Base-by-base conservation (phyloP, 2,329 filamentous ascomycete genomes). In the Metarhizium rileyi region DNA sequence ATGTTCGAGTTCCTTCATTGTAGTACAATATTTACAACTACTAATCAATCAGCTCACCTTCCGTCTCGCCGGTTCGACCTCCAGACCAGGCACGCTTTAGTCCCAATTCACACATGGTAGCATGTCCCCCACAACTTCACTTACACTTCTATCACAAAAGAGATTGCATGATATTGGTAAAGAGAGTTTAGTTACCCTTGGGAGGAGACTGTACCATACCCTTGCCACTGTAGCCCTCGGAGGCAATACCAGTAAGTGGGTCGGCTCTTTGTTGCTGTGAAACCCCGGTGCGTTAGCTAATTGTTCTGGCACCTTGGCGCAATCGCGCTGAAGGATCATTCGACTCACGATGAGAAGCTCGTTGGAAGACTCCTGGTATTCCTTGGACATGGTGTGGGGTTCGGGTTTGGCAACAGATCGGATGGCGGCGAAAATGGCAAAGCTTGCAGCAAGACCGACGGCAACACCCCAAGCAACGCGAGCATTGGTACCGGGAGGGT, bases 311-410 rank as follows among this genome's bases (percentile, higher is more conserved):
- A 10, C 27, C 16, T n/a, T 12, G 25, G 28, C 5, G 23, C 4
- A 14, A 42, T 12, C 25, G 30, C n/a, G 45, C 12, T 16, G 2
- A 18, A 43, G 35, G 46, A 18, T 16, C n/a, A 20, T 20, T 12
- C 26, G 30, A 52, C 57, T 45, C 74, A 95, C 91, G 81, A 83
- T 90, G 70, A 96, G 78, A 71, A 87, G 93, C 76, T 96, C 93
- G 73, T 98, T 95, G 60, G 84, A 80, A 61, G 86, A 86, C 77
- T 97, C 90, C 76, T 98, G 89, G 82, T 87, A 97, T 74, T 98
- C 93, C 78, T 88, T 87, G 74, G 77, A 91, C 90, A 98, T 95
- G 63, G 91, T 95, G 69, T 77, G 75, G 59, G 93, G 93, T 55
- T 79, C 64, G 53, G 81, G 79, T 66, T 80, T 78, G 63, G 86